Conservation (phyloP, 169 alveolate genomes). For the Eimeria tenella region DNA sequence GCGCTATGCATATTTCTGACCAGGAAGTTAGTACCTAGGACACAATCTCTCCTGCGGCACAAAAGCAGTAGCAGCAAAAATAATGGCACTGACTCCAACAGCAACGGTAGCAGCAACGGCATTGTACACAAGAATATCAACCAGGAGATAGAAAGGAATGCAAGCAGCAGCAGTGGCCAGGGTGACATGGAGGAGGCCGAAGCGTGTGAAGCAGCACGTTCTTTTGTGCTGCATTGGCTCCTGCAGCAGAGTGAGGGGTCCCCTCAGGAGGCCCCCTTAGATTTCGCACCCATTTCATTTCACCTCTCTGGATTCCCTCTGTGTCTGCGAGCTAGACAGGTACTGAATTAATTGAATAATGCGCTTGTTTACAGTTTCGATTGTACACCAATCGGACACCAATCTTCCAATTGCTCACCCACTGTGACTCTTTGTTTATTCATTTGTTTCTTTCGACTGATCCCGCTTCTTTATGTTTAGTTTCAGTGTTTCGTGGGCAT, state of each 20-base stretch:
- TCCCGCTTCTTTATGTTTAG: too few relatives aligned
- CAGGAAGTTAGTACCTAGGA: neutral
- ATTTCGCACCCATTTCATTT: neutral
- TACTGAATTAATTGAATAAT: neutral
- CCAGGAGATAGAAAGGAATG: neutral
- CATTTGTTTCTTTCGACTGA: too few relatives aligned
- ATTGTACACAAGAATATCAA: neutral
- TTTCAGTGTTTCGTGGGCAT: too few relatives aligned
- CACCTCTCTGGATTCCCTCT: neutral
- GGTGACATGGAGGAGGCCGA: conserved; percentile 4
- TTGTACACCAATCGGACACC: too few relatives aligned
- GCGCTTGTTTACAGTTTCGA: too few relatives aligned
- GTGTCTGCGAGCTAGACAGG: conserved; percentile 20
- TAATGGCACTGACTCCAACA: neutral
- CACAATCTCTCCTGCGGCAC: neutral
- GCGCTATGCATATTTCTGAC: neutral
- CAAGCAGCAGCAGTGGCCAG: neutral
- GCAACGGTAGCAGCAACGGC: neutral
- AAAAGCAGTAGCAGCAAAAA: neutral
- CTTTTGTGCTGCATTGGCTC: neutral
- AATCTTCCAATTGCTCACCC: too few relatives aligned
- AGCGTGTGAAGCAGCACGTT: conserved; percentile 1
- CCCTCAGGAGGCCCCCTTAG: neutral
- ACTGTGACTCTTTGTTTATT: too few relatives aligned
- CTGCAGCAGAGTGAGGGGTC: conserved; percentile 32